Percentiles rank a stretch among this genome's conserved stretches.
Conservation (phyloP, 2,329 filamentous ascomycete genomes). For the Nemania sp. region DNA sequence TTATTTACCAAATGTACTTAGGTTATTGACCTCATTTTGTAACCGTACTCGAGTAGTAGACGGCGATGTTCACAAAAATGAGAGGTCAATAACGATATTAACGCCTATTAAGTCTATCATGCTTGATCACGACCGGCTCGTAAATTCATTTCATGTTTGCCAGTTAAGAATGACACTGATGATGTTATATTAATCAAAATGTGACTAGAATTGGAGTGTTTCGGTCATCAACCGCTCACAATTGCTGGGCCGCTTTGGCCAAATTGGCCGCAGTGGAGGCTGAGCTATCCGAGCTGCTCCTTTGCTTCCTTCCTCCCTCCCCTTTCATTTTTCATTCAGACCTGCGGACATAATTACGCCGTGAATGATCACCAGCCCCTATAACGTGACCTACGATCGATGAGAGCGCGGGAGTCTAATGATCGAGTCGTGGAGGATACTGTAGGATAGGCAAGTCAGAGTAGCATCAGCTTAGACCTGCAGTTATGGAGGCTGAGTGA, state of each 20-base stretch:
- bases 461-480: constrained; percentile 3
- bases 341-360: neutral
- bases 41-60: too few relatives aligned
- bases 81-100: too few relatives aligned
- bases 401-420: too few relatives aligned
- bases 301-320: too few relatives aligned
- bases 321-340: neutral
- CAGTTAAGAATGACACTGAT: too few relatives aligned
- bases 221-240: constrained; percentile 3
- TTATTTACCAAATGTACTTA: too few relatives aligned
- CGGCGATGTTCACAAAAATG: too few relatives aligned
- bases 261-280: neutral
- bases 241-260: neutral
- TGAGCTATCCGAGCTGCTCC: neutral
- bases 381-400: neutral
- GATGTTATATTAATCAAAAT: constrained; percentile 13
- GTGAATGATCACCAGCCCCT: too few relatives aligned
- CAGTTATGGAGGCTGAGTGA: constrained; percentile 12
- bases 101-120: too few relatives aligned
- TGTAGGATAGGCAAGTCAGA: constrained; percentile 8
- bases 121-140: too few relatives aligned
- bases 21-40: too few relatives aligned
- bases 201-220: neutral
- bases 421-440: neutral
- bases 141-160: too few relatives aligned